Base-by-base conservation (phyloP, 169 alveolate species). In the Besnoitia besnoiti region DNA sequence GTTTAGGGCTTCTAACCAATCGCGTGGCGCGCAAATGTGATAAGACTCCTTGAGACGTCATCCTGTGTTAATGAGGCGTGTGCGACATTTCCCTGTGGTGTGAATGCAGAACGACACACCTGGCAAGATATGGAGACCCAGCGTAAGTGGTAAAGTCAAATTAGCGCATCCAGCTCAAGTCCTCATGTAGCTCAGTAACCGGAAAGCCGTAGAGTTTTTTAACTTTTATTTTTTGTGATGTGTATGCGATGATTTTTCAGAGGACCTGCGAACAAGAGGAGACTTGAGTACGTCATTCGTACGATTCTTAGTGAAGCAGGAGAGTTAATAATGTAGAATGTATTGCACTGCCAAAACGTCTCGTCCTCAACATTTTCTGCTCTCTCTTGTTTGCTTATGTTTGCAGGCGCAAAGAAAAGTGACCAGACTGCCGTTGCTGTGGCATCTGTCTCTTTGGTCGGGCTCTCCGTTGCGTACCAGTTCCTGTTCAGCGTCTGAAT, bases 71-170 rank as follows among this genome's bases (percentile, higher is more conserved):
- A n/a, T 67, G 80, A 12, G 80, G 37, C 16, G 24, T 33, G 80
- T 67, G 10, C 80, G 80, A 67, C 19, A n/a, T 67, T n/a, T n/a
- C n/a, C n/a, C n/a, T n/a, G n/a, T 16, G n/a, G 8, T 5, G 59
- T 77, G 87, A 4, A 5, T 40, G 59, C 87, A 77, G 87, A 39
- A 21, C 87, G 87, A 40, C 87, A 77, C 35, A 35, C 47, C 87
- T 77, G 87, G 87, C 61, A 77, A 77, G 87, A 77, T 30, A 77
- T 77, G 87, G 59, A 77, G 87, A 39, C n/a, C 42, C 35, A 51
- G 0, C 61, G 87, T 77, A 77, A 33, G 87, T 77, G 87, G 27
- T 16, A 1, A 7, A 10, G 33, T 14, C 73, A 5, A 27, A 55
- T 0, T 2, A 27, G 5, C 27, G 73, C 16, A 21, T 21, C 30